Evolutionary conservation across 495 filamentous ascomycete genomes (phyloP), one percentile per base, ranked within the genome.

Genomic region (Hyaloscypha bicolor): DNA sequence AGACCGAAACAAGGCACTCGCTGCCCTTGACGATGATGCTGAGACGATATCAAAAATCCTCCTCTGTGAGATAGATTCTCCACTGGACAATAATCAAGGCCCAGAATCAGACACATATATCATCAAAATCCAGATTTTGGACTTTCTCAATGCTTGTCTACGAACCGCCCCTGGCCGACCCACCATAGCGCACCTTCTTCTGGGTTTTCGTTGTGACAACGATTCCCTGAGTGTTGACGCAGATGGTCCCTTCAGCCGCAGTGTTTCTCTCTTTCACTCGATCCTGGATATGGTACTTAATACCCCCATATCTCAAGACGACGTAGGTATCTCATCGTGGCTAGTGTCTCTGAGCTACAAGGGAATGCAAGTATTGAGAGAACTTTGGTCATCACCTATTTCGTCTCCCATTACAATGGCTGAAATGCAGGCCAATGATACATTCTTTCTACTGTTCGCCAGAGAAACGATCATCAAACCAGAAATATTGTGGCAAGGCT

Each of bases 181-280:
- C 5, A 94, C 88, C 19, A 86, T 98, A 56, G 94, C 94, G 3
- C 95, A 99, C 76, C 81, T 95, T 53, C 78, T 99, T 22, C 89
- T 99, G 25, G 95, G 95, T 0, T 97, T 99, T 74, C 81, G 82
- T 35, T 94, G 92, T 71, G 83, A 86, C 30, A 82, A 87, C 25
- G 84, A 84, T 59, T 79, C 81, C n/a, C 78, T 97, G 21, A 85
- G 84, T 59, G 77, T 95, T 30, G 78, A 87, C 55, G 73, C 85
- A 0, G 81, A 85, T 31, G 82, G 92, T 35, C 74, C 88, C 6
- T 93, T 96, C 70, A 83, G 86, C 39, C 75, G 84, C 22, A 82
- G 86, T 30, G 81, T 80, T 59, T 94, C 96, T 8, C 82, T 99
- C 33, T 90, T 98, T 72, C 94, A 99, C 79, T 80, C 86, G 25